Conservation (phyloP, 352 stramenopile genomes). For the Albugo candida region DNA sequence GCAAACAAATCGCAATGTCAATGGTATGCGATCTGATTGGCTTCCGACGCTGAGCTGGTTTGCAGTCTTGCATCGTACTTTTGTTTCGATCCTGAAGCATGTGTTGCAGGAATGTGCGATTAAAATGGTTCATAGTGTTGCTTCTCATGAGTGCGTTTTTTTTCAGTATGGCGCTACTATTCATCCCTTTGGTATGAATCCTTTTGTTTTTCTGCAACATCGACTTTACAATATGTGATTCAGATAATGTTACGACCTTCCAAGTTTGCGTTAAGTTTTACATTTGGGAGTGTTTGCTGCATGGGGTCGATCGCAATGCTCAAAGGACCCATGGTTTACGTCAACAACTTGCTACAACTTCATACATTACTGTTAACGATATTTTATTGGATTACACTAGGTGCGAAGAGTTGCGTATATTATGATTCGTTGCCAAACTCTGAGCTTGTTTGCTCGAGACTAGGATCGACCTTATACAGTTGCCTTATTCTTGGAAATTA, state of each 20-base stretch:
- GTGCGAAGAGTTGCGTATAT: constrained; percentile 10
- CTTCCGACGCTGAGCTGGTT: not conserved
- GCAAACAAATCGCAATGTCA: too few species aligned
- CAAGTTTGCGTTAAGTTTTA: constrained; percentile 72
- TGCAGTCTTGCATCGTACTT: not conserved
- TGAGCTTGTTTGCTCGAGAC: not conserved
- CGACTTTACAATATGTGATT: not conserved
- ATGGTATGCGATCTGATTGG: not conserved
- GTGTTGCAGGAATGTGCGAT: constrained; percentile 32
- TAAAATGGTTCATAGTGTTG: constrained; percentile 68
- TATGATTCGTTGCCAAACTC: not conserved
- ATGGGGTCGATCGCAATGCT: constrained; percentile 65
- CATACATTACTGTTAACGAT: constrained; percentile 41
- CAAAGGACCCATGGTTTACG: constrained; percentile 38
- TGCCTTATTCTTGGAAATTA: constrained; percentile 71
- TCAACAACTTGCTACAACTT: constrained; percentile 31
- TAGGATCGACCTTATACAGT: constrained; percentile 54
- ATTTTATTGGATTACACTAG: constrained; percentile 48
- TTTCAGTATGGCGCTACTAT: constrained; percentile 67
- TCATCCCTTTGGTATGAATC: constrained; percentile 30
- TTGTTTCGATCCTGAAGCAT: not conserved
- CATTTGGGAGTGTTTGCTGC: constrained; percentile 50
- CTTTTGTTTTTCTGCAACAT: not conserved
- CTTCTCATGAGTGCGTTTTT: constrained; percentile 49
- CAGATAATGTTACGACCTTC: constrained; percentile 62